A percentile compares a stretch with the other conserved stretches of the same genome.
These are phyloP conservation scores for Posidonia oceanica DNA, from an alignment of 116 monocot genomes.

Conservation along the genomic window DNA sequence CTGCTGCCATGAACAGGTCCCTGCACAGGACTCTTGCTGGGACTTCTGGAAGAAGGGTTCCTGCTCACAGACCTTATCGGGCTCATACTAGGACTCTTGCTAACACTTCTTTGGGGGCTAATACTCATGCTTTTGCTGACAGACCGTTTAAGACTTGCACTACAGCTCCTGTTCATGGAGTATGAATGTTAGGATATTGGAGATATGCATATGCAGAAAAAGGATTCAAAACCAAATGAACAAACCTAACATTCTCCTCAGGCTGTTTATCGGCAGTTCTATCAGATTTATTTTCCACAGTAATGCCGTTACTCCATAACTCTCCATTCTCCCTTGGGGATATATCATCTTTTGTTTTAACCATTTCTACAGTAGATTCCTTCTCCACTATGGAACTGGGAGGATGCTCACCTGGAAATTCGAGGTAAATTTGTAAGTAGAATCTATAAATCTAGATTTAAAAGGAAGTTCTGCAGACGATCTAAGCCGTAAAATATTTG, in stretches of 20 bases:
- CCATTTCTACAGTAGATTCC: constrained; percentile 11
- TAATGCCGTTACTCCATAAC: constrained; percentile 50
- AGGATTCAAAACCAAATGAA: background rate
- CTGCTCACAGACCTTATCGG: constrained; percentile 24
- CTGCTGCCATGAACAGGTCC: constrained; percentile 8
- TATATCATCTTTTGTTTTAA: constrained; percentile 8
- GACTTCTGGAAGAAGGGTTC: constrained; percentile 27
- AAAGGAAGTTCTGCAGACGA: background rate
- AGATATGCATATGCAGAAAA: background rate
- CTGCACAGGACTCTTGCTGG: constrained; percentile 23
- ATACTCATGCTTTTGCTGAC: constrained; percentile 12
- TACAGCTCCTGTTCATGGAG: constrained; percentile 65
- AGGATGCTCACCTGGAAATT: background rate
- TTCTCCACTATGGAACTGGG: constrained; percentile 12
- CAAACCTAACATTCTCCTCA: constrained; percentile 53
- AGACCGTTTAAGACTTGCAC: constrained; percentile 9
- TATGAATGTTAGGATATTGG: background rate
- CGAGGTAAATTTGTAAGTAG: background rate
- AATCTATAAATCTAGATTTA: background rate
- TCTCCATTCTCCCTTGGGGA: constrained; percentile 57
- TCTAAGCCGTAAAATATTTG: too few species aligned
- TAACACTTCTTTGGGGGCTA: constrained; percentile 45
- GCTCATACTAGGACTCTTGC: constrained; percentile 42
- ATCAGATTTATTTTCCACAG: constrained; percentile 26
- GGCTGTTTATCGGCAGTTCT: constrained; percentile 21